phyloP scores from a whole-genome alignment of 2,329 filamentous ascomycete species.

The Amauroascus niger region DNA sequence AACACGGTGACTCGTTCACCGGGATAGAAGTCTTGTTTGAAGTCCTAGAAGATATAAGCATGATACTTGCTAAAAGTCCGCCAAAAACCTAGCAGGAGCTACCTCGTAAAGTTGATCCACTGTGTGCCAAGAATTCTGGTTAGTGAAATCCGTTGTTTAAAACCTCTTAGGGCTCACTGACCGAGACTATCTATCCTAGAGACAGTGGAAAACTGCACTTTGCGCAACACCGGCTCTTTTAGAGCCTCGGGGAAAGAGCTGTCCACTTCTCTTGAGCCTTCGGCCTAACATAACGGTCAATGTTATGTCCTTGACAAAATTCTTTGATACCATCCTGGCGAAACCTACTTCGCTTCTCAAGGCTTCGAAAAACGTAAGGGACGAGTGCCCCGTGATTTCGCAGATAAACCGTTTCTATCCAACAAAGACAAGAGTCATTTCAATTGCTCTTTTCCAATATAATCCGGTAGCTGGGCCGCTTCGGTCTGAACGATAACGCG shows the following conservation, averaged over 20 bases:
- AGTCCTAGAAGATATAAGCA: slow-evolving; percentile 42
- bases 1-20: slow-evolving; percentile 73
- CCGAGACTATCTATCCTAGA: slow-evolving; percentile 77
- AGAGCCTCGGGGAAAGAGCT: slow-evolving; percentile 83
- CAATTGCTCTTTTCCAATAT: not conserved
- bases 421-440: slow-evolving; percentile 8
- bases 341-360: slow-evolving; percentile 73
- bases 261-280: slow-evolving; percentile 80
- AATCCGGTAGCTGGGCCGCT: not conserved
- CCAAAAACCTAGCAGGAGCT: slow-evolving; percentile 17
- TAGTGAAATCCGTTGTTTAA: not conserved
- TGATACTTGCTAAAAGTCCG: not conserved
- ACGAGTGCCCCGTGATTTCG: slow-evolving; percentile 88
- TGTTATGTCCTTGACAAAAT: not conserved
- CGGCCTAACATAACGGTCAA: slow-evolving; percentile 43
- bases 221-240: slow-evolving; percentile 80
- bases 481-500: not conserved
- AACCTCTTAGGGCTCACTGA: slow-evolving; percentile 29
- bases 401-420: slow-evolving; percentile 77
- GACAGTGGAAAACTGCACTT: slow-evolving; percentile 81
- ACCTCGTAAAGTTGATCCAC: slow-evolving; percentile 45
- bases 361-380: slow-evolving; percentile 84
- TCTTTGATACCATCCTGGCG: not conserved
- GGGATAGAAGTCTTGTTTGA: slow-evolving; percentile 83
- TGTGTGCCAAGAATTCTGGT: slow-evolving; percentile 15